Base-by-base conservation (phyloP, 192 early-diverging fungal genomes). In the Entomortierella parvispora region DNA sequence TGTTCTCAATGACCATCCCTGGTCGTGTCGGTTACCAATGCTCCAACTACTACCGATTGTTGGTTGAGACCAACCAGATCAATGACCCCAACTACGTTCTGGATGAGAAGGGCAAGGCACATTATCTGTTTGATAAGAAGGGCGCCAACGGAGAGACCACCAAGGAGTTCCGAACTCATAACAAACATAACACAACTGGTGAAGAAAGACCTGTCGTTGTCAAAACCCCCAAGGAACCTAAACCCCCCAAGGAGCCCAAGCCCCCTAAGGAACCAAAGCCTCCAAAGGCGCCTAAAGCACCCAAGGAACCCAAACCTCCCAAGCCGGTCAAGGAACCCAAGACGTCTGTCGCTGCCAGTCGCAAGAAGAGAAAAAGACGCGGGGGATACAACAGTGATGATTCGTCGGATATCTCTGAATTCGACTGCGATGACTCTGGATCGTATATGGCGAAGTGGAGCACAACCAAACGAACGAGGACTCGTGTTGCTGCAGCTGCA, bases 11-110 rank as follows among this genome's bases (percentile, higher is more conserved):
- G 91, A 87, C 92, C 6, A 93, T 98, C 42, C 95, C 96, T 14
- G 96, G 96, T 26, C 89, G 96, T 48, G 96, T 98, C 40, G 96
- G 96, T 14, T 98, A 98, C 79, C 96, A 97, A 91, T 98, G 96
- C 78, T 96, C 96, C 26, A 98, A 97, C 83, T 98, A 96, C 81
- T 98, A 98, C 80, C 90, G 96, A 31, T 81, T 92, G 46, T 83
- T 98, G 49, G 87, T 98, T 17, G 94, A 96, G 77, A 93, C 91
- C 46, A 90, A 92, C 20, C 89, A 96, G 65, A 89, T 97, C 49
- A 80, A 89, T 62, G 96, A 98, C 77, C 90, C 92, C 2, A 98
- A 98, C 85, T 98, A 98, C 69, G 88, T 93, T 15, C 79, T 96
- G 20, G 94, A 96, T 78, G 90, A 91, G 28, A 93, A 94, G 75